phyloP scores from a whole-genome alignment of 306 rosid genomes.

The Pyrus communis region DNA sequence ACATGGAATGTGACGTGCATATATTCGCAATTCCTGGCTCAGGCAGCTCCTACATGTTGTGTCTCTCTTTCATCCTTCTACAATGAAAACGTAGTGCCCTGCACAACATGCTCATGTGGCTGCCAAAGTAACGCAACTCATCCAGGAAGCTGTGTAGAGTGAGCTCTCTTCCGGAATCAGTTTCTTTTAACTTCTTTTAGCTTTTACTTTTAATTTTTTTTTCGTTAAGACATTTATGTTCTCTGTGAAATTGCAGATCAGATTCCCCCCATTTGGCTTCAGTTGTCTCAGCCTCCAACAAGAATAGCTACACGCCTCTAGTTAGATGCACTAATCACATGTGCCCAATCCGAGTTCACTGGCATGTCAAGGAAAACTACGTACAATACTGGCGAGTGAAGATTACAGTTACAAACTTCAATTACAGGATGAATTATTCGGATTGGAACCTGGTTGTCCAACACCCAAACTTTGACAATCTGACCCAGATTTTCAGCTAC shows the following conservation, averaged over 20 bases:
- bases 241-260: conserved; percentile 30
- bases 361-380: conserved; percentile 85
- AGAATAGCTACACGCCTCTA: conserved; percentile 36
- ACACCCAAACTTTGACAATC: conserved; percentile 88
- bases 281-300: conserved; percentile 36
- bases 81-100: conserved; percentile 65
- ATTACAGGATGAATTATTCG: conserved; percentile 68
- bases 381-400: conserved; percentile 84
- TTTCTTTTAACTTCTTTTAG: conserved; percentile 1
- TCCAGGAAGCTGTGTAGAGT: conserved; percentile 68
- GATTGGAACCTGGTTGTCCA: conserved; percentile 79
- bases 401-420: conserved; percentile 76
- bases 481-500: conserved; percentile 81
- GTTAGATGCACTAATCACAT: conserved; percentile 77
- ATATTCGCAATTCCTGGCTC: conserved; percentile 80
- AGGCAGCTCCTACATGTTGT: conserved; percentile 72
- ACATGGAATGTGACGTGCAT: conserved; percentile 91
- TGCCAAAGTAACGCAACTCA: conserved; percentile 45
- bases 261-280: conserved; percentile 52
- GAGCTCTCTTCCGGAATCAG: conserved; percentile 19
- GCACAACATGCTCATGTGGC: conserved; percentile 75
- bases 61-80: conserved; percentile 83
- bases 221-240: background rate
- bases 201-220: background rate
- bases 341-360: conserved; percentile 91